Evolutionary conservation across 352 stramenopile genomes (phyloP), one percentile per base, ranked within the genome.

Genomic region (Phytophthora sp.): DNA sequence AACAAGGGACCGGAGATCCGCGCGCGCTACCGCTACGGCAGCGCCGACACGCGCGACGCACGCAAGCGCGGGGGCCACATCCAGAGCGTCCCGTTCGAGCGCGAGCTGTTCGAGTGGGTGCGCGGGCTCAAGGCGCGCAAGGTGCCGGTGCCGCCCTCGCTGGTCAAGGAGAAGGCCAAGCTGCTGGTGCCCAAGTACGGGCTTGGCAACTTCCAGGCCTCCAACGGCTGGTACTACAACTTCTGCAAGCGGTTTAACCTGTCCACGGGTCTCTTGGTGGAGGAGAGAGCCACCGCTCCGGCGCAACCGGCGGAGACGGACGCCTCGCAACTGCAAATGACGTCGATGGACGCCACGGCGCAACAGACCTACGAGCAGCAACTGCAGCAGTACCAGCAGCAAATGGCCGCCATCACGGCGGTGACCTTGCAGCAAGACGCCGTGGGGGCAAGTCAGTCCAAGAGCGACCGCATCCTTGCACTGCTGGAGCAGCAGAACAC

Each of bases 171-270:
- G 49, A 84, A 84, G 35, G 75, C 75, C 11, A 77, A 76, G 51
- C 54, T 79, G 23, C 46, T 84, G 45, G 68, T 82, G 55, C 75
- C 72, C 24, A 82, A 82, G 60, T 79, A 82, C 59, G 50, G 39
- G 4, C 51, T 82, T 5, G 66, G 66, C 11, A 60, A 51, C 42
- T 84, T 84, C 28, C 69, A 77, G 35, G 75, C 75, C 30, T 84
- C 75, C 4, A 82, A 79, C 30, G 75, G 75, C 44, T 84, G 75
- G 72, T 84, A 84, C 52, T 82, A 82, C 60, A 79, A 77, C 50
- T 84, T 84, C 27, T 78, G 69, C 55, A 70, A 70, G 38, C 56
- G 75, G 20, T 83, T 76, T 41, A 79, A 68, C 43, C 45, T 80
- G 51, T 62, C 57, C 9, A 71, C 67, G 4, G 64, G 60, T 6